A percentile compares a stretch with the other conserved stretches of the same genome.
Evolutionary conservation across 805 yeast genomes (phyloP).

Genomic region (Cyberlindnera lachancei): DNA sequence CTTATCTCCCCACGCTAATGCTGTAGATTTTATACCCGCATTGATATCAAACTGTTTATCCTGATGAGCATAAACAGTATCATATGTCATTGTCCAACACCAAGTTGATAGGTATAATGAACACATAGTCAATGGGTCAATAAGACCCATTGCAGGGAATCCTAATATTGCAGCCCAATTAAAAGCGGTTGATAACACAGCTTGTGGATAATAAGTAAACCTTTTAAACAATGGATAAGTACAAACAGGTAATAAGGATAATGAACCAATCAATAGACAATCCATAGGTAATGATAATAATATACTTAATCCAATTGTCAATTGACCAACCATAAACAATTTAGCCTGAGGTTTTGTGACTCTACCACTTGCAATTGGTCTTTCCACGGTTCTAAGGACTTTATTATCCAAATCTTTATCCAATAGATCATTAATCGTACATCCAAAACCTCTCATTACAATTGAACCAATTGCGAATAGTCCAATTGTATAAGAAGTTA

Average conservation of each 20-base stretch:
- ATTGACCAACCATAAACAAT: constrained; percentile 63
- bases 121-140: constrained; percentile 67
- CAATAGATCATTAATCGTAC: constrained; percentile 86
- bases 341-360: constrained; percentile 66
- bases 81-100: constrained; percentile 93
- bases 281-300: constrained; percentile 67
- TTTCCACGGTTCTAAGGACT: constrained; percentile 79
- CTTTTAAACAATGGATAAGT: constrained; percentile 91
- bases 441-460: constrained; percentile 96
- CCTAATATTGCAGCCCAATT: constrained; percentile 95
- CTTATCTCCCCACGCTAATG: constrained; percentile 84
- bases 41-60: constrained; percentile 81
- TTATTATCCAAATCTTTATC: constrained; percentile 78
- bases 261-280: constrained; percentile 77
- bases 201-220: constrained; percentile 94
- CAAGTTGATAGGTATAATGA: constrained; percentile 73
- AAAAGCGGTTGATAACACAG: constrained; percentile 70
- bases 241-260: constrained; percentile 70
- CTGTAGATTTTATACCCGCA: constrained; percentile 94
- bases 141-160: constrained; percentile 91
- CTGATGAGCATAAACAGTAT: constrained; percentile 96
- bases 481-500: constrained; percentile 53
- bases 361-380: constrained; percentile 91
- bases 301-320: constrained; percentile 65
- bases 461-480: constrained; percentile 80